These are phyloP conservation scores for Testicularia cyperi DNA, from an alignment of 1,284 basidiomycete species.

Conservation along the genomic window DNA sequence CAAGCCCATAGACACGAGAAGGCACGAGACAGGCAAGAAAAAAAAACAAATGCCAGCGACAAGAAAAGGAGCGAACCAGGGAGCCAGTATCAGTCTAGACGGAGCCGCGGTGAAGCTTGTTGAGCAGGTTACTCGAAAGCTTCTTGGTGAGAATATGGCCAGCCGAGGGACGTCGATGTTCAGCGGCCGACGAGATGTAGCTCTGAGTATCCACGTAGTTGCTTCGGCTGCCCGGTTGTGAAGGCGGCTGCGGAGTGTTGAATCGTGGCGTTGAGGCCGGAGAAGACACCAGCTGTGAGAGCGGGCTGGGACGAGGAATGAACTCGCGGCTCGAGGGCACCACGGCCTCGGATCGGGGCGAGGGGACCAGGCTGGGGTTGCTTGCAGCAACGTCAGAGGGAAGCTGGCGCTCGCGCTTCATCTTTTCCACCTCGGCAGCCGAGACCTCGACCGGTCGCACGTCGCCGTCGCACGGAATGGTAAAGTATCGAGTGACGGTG, in stretches of 20 bases:
- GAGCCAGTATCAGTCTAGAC: too few species aligned
- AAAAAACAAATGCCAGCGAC: background rate
- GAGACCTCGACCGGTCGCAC: constrained; percentile 30
- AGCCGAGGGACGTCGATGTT: constrained; percentile 13
- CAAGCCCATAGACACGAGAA: background rate
- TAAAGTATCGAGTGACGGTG: constrained; percentile 27
- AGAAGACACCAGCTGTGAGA: constrained; percentile 19
- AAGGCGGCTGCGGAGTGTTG: background rate
- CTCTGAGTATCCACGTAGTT: background rate
- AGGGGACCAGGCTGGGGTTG: background rate
- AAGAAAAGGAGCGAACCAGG: background rate
- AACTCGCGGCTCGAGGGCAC: constrained; percentile 6
- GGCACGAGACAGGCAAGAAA: background rate
- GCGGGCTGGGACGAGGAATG: constrained; percentile 18
- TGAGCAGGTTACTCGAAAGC: constrained; percentile 16
- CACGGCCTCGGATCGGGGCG: background rate
- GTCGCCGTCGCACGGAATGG: constrained; percentile 33
- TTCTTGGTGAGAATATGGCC: constrained; percentile 23
- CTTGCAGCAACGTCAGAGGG: background rate
- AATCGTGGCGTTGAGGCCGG: background rate
- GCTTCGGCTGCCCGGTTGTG: too few species aligned
- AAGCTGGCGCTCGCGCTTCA: background rate
- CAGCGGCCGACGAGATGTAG: background rate
- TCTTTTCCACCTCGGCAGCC: constrained; percentile 14
- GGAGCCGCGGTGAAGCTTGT: constrained; percentile 22